Base-by-base conservation (phyloP, 257 asterid species). In the Scutellaria galericulata region DNA sequence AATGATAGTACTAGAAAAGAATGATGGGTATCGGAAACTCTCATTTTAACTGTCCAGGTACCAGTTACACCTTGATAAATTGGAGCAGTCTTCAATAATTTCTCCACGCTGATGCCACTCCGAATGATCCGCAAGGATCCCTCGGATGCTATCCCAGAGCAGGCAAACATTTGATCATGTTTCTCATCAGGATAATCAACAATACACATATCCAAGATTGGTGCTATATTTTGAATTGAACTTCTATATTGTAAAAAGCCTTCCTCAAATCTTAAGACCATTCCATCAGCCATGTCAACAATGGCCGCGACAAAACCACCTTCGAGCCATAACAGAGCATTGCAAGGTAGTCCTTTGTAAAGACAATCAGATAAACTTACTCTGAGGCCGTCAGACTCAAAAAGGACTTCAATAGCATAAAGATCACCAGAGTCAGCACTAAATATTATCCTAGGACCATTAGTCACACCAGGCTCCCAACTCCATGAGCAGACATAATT, bases 111-210 rank as follows among this genome's bases (percentile, higher is more conserved):
- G 78, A 92, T 92, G 53, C 99, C 99, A 86, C 90, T 91, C 24
- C 98, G 86, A 80, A 94, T 90, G 71, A 92, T 81, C 71, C 97
- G 85, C 76, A 94, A 77, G 47, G 97, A 91, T 64, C 99, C 98
- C 77, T 92, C 97, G 63, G 96, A 88, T 61, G 97, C 93, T 86
- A 92, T 83, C 64, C 99, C 99, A 75, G 97, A 89, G 93, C 98
- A 94, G 64, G 99, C 98, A 84, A 91, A 91, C 84, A 94, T 90
- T 85, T 91, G 97, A 79, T 94, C 91, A 54, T 80, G 95, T 79
- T 90, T 87, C 80, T 94, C 98, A 46, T 90, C 90, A 64, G 86
- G 87, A 82, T 75, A 77, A 84, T 91, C 97, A 78, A 85, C 96
- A 73, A 90, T 83, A 12, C 95, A 81, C 89, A 94, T 90, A 79